Conservation (phyloP, 768 basidiomycete genomes). For the Lactifluus volemus region DNA sequence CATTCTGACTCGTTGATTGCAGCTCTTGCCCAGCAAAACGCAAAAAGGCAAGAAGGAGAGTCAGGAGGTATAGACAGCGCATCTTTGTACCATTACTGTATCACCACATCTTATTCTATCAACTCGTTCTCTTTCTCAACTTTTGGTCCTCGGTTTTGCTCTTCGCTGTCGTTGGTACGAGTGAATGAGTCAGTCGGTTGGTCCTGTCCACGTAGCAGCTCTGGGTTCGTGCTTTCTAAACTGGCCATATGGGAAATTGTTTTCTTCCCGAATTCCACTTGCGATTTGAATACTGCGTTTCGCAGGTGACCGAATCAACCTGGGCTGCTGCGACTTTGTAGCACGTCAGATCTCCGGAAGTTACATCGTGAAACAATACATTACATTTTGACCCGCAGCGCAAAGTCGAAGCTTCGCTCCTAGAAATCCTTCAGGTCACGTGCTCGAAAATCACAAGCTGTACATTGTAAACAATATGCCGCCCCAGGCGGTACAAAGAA, state of each 20-base stretch:
- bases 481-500: neutral
- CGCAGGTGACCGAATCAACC: too few relatives aligned
- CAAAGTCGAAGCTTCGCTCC: too few relatives aligned
- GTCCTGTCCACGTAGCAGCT: neutral
- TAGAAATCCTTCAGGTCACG: too few relatives aligned
- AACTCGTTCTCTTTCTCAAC: neutral
- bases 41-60: conserved; percentile 45
- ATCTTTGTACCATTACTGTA: conserved; percentile 16
- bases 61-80: conserved; percentile 34
- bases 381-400: too few relatives aligned
- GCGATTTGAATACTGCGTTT: too few relatives aligned
- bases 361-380: too few relatives aligned
- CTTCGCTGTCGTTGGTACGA: neutral
- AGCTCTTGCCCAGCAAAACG: conserved; percentile 41
- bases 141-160: neutral
- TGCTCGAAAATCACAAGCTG: too few relatives aligned
- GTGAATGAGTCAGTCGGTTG: neutral
- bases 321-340: too few relatives aligned
- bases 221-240: too few relatives aligned
- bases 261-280: too few relatives aligned
- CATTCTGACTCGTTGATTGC: neutral
- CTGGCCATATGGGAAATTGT: too few relatives aligned
- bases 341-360: too few relatives aligned
- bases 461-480: neutral
- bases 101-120: neutral